Evolutionary conservation across 805 yeast species (phyloP).

Genomic region (Diddensiella transvaalensis): DNA sequence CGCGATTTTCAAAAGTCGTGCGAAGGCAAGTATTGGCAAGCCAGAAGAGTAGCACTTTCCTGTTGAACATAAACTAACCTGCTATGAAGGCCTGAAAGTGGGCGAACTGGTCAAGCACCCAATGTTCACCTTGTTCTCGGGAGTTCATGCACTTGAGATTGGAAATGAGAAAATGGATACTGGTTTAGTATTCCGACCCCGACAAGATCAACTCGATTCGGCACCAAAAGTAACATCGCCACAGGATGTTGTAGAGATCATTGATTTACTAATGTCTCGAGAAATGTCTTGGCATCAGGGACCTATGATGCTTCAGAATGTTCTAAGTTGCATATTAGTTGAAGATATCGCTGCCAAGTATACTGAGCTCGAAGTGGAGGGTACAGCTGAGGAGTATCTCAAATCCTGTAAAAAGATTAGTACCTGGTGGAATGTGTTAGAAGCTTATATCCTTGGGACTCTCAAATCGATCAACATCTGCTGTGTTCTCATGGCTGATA

Average conservation of each 20-base stretch:
- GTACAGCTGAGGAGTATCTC: neutral
- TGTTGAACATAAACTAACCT: neutral
- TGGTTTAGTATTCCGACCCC: constrained; percentile 51
- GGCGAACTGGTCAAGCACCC: constrained; percentile 59
- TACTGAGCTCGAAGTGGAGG: neutral
- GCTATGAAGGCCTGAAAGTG: constrained; percentile 34
- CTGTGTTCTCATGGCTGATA: constrained; percentile 18
- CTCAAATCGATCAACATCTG: constrained; percentile 25
- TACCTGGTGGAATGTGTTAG: constrained; percentile 22
- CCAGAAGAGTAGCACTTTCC: neutral
- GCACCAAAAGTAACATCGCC: constrained; percentile 37
- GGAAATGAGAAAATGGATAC: constrained; percentile 73
- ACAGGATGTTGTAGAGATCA: constrained; percentile 46
- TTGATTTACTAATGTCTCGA: constrained; percentile 51
- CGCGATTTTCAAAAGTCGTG: constrained; percentile 22
- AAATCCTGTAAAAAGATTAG: constrained; percentile 1
- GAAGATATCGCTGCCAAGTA: constrained; percentile 49
- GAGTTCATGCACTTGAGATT: constrained; percentile 76
- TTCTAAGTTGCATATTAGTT: constrained; percentile 71
- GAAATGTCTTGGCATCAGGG: constrained; percentile 74
- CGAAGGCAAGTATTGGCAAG: neutral
- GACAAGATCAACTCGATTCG: constrained; percentile 43
- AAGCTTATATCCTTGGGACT: constrained; percentile 26
- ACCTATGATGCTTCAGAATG: constrained; percentile 69
- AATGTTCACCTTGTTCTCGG: constrained; percentile 66